Evolutionary conservation across 2,329 filamentous ascomycete species (phyloP), one percentile per base, ranked within the genome.

Genomic region (Onygenales sp.): DNA sequence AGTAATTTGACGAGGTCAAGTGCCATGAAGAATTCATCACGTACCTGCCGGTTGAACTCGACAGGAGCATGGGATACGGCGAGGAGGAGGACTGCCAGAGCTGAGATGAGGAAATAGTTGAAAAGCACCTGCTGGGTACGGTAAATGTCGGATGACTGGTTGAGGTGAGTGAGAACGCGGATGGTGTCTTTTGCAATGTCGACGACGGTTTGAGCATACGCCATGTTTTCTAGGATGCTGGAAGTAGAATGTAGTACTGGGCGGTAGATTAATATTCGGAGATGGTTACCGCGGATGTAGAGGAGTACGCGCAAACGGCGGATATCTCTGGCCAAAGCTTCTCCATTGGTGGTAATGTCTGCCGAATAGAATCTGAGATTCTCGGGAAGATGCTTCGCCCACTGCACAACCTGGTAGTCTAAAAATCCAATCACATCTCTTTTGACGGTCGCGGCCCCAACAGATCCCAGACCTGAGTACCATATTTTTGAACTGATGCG

Each of bases 201-300:
- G 21, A 84, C 78, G 3, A 82, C 81, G 0, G 80, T 86, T 62
- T 88, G 83, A 2, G 90, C 90, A 57, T 88, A 84, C 4, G 75
- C 71, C 49, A 84, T 78, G 64, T 95, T 86, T 54, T 85, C 81
- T 71, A 86, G 82, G 62, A 96, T 96, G 61, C 85, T 91, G 10
- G 83, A 86, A 3, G 88, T 83, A 14, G 86, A 92, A 67, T 95
- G 88, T 7, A 97, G 74, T 2, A 95, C 84, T 0, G 90, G 90
- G 0, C 89, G 87, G 67, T 94, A 91, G 32, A 96, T 87, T 66
- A 89, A 83, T 54, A 91, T 93, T 4, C 91, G 86, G 71, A 95
- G 88, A 72, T 95, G 90, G 62, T 95, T 96, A 42, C 89, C 82
- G 40, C 91, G 83, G 13, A 96, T 74, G 65, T 94, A 93, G 14